Conservation (phyloP, 805 yeast species). For the Yarrowia deformans region DNA sequence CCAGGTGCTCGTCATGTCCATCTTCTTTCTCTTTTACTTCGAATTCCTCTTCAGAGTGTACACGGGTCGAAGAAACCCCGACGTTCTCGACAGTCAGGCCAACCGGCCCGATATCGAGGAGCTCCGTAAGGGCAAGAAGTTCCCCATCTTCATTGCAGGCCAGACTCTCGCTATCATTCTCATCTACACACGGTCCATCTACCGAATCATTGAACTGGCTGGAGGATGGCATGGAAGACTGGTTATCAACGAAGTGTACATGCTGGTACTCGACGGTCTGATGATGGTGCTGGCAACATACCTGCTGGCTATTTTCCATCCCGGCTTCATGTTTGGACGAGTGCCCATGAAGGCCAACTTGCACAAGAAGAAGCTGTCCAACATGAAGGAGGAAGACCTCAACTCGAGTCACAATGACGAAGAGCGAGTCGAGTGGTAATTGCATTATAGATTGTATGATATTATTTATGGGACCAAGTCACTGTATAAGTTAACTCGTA, state of each 20-base stretch:
- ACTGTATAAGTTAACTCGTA: too few species aligned
- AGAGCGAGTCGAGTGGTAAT: slow-evolving; percentile 10
- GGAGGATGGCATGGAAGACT: slow-evolving; percentile 75
- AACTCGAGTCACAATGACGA: slow-evolving; percentile 16
- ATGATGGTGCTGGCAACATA: slow-evolving; percentile 62
- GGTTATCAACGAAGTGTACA: slow-evolving; percentile 65
- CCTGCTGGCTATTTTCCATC: slow-evolving; percentile 63
- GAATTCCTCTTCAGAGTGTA: slow-evolving; percentile 50
- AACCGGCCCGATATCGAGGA: slow-evolving; percentile 14
- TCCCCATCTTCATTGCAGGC: slow-evolving; percentile 43
- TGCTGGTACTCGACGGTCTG: slow-evolving; percentile 66
- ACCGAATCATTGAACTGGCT: slow-evolving; percentile 73
- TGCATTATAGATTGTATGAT: slow-evolving; percentile 33
- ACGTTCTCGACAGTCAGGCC: slow-evolving; percentile 10
- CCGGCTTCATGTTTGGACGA: slow-evolving; percentile 54
- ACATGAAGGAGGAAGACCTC: slow-evolving; percentile 24
- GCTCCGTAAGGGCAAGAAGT: slow-evolving; percentile 40
- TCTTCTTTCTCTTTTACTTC: slow-evolving; percentile 62
- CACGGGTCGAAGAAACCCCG: slow-evolving; percentile 33
- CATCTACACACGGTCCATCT: slow-evolving; percentile 71
- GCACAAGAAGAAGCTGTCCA: slow-evolving; percentile 12
- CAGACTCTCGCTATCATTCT: slow-evolving; percentile 55
- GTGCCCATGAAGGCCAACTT: slow-evolving; percentile 31
- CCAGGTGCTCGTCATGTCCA: slow-evolving; percentile 73
- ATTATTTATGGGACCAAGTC: background rate